phyloP scores from a whole-genome alignment of 169 alveolate genomes.

The Blepharisma undulans region DNA sequence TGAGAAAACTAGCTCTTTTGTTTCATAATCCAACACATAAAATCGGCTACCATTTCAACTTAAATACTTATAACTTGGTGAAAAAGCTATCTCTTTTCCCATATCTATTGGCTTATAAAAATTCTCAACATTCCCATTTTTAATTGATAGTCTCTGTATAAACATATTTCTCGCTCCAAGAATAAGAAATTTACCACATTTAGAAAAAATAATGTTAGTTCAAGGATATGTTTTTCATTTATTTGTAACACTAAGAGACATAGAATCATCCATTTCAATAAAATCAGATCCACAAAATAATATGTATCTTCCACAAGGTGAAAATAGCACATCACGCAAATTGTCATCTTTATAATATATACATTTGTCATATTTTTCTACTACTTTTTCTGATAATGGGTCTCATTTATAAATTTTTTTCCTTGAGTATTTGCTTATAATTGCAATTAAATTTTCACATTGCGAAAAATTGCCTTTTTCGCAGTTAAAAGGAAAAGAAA shows the following conservation, averaged over 20 bases:
- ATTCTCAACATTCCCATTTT: neutral
- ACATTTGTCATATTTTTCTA: too few species aligned
- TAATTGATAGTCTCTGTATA: neutral
- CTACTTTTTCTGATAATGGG: neutral
- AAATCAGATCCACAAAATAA: neutral
- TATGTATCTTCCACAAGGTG: neutral
- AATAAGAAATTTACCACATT: neutral
- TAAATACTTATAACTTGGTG: neutral
- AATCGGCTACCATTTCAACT: neutral
- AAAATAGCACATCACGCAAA: neutral
- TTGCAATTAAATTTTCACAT: neutral
- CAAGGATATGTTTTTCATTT: neutral
- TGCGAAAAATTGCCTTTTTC: neutral
- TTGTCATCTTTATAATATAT: too few species aligned
- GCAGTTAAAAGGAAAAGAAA: too few species aligned
- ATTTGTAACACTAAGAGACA: too few species aligned
- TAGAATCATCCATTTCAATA: too few species aligned
- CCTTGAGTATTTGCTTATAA: too few species aligned
- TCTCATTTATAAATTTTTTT: too few species aligned
- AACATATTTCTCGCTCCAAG: neutral
- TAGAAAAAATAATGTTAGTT: neutral
- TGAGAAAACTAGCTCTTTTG: neutral
- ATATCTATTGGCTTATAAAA: too few species aligned
- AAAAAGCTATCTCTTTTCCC: too few species aligned
- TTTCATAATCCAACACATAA: neutral